Conservation (phyloP, 208 protist species). For the Trypanosomatidae sp. region DNA sequence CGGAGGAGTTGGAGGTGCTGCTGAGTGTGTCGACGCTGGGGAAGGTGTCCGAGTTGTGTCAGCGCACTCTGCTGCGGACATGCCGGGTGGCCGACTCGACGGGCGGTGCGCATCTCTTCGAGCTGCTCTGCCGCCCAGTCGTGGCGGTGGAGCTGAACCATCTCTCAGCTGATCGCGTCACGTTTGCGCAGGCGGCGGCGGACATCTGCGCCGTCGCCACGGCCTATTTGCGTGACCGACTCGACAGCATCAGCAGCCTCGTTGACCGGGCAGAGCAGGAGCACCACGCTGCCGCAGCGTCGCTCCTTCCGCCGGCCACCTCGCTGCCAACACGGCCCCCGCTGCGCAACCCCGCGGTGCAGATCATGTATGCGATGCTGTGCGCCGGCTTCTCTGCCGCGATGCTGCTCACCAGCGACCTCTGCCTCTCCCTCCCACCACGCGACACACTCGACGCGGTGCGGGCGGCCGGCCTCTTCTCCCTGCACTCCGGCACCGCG, state of each 20-base stretch:
- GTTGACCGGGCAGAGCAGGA: slow-evolving; percentile 10
- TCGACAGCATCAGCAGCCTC: slow-evolving; percentile 2
- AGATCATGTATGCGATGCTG: slow-evolving; percentile 58
- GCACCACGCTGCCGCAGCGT: slow-evolving; percentile 1
- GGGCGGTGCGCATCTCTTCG: slow-evolving; percentile 3
- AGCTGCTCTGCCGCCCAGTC: slow-evolving; percentile 8
- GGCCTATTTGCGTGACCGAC: slow-evolving; percentile 8
- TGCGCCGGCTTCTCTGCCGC: slow-evolving; percentile 50
- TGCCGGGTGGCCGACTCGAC: slow-evolving; percentile 2
- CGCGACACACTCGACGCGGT: slow-evolving; percentile 51
- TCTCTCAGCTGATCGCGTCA: slow-evolving; percentile 15
- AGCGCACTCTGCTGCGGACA: slow-evolving; percentile 2
- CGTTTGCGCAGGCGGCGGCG: slow-evolving; percentile 27
- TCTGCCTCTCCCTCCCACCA: slow-evolving; percentile 49
- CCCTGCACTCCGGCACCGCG: slow-evolving; percentile 26
- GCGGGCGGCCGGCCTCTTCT: slow-evolving; percentile 44
- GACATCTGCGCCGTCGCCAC: slow-evolving; percentile 29
- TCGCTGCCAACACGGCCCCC: slow-evolving; percentile 30
- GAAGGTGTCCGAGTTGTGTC: slow-evolving; percentile 5
- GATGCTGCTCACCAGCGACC: slow-evolving; percentile 50
- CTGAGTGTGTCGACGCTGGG: slow-evolving; percentile 3
- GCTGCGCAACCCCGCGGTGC: slow-evolving; percentile 24
- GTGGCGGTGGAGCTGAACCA: slow-evolving; percentile 19
- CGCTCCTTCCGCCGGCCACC: neutral
- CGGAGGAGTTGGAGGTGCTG: slow-evolving; percentile 18